Base-by-base conservation (phyloP, 805 yeast species). In the Sungouiella thailandica region DNA sequence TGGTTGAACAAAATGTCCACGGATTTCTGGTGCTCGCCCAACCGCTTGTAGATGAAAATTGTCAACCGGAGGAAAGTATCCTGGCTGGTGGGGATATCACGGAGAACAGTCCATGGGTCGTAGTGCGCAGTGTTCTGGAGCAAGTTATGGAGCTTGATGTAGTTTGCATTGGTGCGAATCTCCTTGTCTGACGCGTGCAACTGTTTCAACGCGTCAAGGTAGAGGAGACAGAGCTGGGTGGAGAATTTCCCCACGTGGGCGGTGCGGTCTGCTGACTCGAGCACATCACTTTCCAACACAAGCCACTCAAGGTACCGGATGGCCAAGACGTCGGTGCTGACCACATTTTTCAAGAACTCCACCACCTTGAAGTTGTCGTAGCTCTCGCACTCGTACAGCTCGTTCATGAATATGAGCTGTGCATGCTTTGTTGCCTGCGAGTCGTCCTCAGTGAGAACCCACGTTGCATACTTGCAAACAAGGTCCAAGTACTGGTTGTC, bases 11-110 rank as follows among this genome's bases (percentile, higher is more conserved):
- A 65, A 2, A 86, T 72, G 35, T 75, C 74, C 12, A 90, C 58
- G 0, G 86, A 80, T 31, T 76, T 70, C 8, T 69, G 67, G 49
- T 84, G 85, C 33, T 76, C 76, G 1, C 75, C 78, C 27, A 83
- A 49, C 38, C 75, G 70, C 29, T 70, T 70, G 34, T 82, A 65
- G 2, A 88, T 72, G 29, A 73, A 66, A 0, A 84, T 76, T 25
- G 74, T 69, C 25, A 80, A 64, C 16, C 72, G 60, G 7, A 71
- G 46, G 37, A 53, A 60, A 19, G 46, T 47, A 24, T 56, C 59
- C 20, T 58, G 54, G 17, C 55, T 50, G 3, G 57, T 48, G 1
- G 69, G 65, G 8, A 63, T 56, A 31, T 56, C 40, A 34, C 54
- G 57, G 18, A 60, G 43, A 1, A 60, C 53, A 4, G 62, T 54